Evolutionary conservation across 192 early-diverging fungal genomes (phyloP), one percentile per base, ranked within the genome.

Genomic region (Backusella macrospora): DNA sequence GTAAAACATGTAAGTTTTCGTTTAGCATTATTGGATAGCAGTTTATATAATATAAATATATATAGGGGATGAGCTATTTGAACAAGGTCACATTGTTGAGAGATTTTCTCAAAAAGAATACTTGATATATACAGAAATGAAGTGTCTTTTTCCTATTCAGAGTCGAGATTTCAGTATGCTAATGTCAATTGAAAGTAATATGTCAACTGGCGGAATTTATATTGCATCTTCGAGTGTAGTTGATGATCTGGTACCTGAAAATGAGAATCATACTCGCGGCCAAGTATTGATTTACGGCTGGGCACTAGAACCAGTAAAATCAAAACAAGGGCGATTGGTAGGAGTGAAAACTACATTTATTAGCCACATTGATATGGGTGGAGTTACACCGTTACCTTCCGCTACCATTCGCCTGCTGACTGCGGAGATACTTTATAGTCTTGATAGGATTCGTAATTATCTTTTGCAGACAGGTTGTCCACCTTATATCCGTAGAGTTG

Each of bases 21-120:
- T 72, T 49, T 72, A 6, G 16, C 29, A 34, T 34, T 34, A 34
- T 34, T 34, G 29, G 29, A 34, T 34, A 34, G 29, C 29, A 59
- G 21, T 39, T 42, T 7, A 52, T 46, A 29, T 52, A 52, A 43
- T 4, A 42, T 64, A 14, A 44, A 18, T 62, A 37, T 23, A 52
- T 21, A 43, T 42, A 78, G 71, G 86, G 86, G 86, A 87, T 48
- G 82, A 83, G 12, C 68, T 78, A 6, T 82, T 82, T 23, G 84
- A 85, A 10, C 80, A 80, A 13, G 78, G 84, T 37, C 74, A 79
- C 12, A 65, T 82, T 14, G 75, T 83, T 4, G 82, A 87, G 63
- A 68, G 80, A 18, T 84, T 82, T 59, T 79, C 79, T 34, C 64
- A 79, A 23, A 82, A 81, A 40, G 82, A 87, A 16, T 82, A 81